Conservation (phyloP, 306 rosid genomes). For the Begonia fuchsioides region DNA sequence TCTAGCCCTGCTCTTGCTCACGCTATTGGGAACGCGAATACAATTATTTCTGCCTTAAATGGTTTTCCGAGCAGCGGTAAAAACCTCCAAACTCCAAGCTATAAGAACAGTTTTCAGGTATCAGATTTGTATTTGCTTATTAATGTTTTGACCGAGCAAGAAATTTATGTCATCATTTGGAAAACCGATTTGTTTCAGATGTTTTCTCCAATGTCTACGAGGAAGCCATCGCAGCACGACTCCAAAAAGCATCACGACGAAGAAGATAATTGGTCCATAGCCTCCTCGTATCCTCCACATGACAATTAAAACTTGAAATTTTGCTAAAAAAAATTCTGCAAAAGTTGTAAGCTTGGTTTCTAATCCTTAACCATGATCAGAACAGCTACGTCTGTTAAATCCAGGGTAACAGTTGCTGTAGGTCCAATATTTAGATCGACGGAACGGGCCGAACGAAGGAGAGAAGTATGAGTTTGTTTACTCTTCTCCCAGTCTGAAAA, state of each 20-base stretch:
- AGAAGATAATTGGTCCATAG: constrained; percentile 66
- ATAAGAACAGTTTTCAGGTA: constrained; percentile 46
- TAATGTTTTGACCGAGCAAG: not conserved
- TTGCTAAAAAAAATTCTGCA: no score
- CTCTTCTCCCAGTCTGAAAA: constrained; percentile 7
- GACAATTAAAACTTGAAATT: not conserved
- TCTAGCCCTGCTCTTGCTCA: constrained; percentile 3
- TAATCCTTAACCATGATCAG: constrained; percentile 41
- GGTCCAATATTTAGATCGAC: constrained; percentile 64
- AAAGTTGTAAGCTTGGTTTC: not conserved
- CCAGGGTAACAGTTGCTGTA: constrained; percentile 68
- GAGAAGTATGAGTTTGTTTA: constrained; percentile 32
- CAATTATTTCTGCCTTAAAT: constrained; percentile 11
- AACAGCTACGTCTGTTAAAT: constrained; percentile 51
- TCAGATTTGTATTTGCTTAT: constrained; percentile 2
- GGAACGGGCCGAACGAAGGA: constrained; percentile 74
- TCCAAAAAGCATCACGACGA: constrained; percentile 58
- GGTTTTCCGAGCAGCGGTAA: constrained; percentile 28
- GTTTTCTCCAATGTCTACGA: constrained; percentile 42
- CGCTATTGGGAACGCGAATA: constrained; percentile 28
- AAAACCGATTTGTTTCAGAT: not conserved
- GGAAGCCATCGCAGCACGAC: constrained; percentile 30
- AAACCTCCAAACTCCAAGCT: constrained; percentile 36
- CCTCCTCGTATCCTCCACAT: constrained; percentile 87
- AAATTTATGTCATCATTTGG: not conserved